Conservation (phyloP, 2,329 filamentous ascomycete species). For the Claviceps spartinae region DNA sequence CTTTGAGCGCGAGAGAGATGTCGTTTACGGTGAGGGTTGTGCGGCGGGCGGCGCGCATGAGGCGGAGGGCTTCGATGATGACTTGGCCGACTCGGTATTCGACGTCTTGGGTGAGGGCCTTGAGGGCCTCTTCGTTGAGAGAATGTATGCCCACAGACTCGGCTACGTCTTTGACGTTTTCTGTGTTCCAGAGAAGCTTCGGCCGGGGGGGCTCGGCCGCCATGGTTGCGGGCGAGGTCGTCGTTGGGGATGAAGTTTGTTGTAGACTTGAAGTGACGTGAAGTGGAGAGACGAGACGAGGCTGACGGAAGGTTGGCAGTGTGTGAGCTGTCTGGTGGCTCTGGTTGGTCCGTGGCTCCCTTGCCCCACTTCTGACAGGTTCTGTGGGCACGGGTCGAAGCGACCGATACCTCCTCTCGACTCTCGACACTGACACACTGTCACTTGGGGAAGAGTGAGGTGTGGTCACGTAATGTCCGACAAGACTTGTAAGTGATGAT, state of each 20-base stretch:
- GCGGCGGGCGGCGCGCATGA: constrained; percentile 84
- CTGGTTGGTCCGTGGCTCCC: no score
- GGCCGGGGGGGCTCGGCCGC: constrained; percentile 30
- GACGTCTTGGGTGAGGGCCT: constrained; percentile 81
- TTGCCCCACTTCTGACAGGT: no score
- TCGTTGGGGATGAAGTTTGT: background rate
- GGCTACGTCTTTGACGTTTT: constrained; percentile 90
- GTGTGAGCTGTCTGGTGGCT: no score
- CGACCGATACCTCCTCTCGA: no score
- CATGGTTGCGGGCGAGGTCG: constrained; percentile 14
- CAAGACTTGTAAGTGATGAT: no score
- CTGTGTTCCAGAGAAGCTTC: constrained; percentile 77
- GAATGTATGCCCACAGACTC: constrained; percentile 83
- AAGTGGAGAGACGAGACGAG: background rate
- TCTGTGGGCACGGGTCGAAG: no score
- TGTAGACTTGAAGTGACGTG: background rate
- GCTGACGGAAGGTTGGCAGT: background rate
- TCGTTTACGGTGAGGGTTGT: constrained; percentile 83
- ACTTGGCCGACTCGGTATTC: constrained; percentile 92
- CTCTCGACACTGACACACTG: no score
- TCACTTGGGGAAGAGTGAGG: no score
- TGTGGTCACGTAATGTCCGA: no score
- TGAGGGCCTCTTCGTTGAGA: constrained; percentile 73
- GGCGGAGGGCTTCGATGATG: constrained; percentile 84
- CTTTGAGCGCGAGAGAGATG: constrained; percentile 69